phyloP scores from a whole-genome alignment of 2,329 filamentous ascomycete genomes.

The Fusarium decemcellulare region DNA sequence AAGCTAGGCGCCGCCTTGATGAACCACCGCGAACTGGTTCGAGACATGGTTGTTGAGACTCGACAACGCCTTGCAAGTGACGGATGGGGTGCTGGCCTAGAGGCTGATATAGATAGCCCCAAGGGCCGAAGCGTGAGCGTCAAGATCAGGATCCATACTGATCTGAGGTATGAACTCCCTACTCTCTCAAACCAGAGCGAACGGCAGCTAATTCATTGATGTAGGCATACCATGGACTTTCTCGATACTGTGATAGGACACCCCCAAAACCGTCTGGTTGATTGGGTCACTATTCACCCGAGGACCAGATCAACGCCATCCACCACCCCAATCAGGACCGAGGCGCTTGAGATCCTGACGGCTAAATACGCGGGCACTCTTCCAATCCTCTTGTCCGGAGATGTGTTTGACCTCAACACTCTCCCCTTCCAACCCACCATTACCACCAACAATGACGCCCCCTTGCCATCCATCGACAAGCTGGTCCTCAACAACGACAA shows the following conservation, averaged over 20 bases:
- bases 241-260: conserved; percentile 73
- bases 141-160: conserved; percentile 78
- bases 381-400: conserved; percentile 78
- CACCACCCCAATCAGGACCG: conserved; percentile 72
- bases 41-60: conserved; percentile 73
- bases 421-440: conserved; percentile 59
- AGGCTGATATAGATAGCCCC: conserved; percentile 58
- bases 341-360: conserved; percentile 70
- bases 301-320: conserved; percentile 74
- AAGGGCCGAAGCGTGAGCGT: conserved; percentile 74
- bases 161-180: conserved; percentile 62
- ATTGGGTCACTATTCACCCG: conserved; percentile 80
- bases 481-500: conserved; percentile 45
- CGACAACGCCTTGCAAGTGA: conserved; percentile 64
- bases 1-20: conserved; percentile 79
- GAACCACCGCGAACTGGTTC: conserved; percentile 74
- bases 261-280: conserved; percentile 65
- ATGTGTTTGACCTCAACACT: conserved; percentile 71
- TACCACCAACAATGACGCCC: conserved; percentile 43
- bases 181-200: not conserved
- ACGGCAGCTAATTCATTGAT: not conserved
- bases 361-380: conserved; percentile 67
- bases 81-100: conserved; percentile 66
- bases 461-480: conserved; percentile 45
- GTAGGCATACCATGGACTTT: conserved; percentile 71